Base-by-base conservation (phyloP, 352 stramenopile species). In the Globisporangium cederbergense region DNA sequence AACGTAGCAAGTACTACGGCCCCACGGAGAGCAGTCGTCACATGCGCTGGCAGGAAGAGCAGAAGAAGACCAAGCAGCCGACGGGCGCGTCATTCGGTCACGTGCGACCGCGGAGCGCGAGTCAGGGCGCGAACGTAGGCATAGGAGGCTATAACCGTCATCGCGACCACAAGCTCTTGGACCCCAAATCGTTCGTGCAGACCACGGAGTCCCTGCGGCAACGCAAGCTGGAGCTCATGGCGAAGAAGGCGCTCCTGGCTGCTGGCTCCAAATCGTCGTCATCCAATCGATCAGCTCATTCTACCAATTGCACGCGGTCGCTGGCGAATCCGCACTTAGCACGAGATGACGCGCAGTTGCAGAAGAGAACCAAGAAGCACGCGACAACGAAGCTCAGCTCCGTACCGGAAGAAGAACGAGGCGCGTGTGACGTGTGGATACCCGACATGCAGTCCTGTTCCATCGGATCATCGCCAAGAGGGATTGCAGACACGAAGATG, bases 1-100 rank as follows among this genome's bases (percentile, higher is more conserved):
- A 68, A n/a, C 81, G 82, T 10, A 91, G 83, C 75, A 79, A 81
- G 36, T 93, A 93, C 70, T 87, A 90, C 64, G 84, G 84, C 0
- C 84, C 84, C 5, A 93, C 84, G 0, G 80, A 90, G 68, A 91
- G 84, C 72, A 88, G 78, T 70, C 79, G 81, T 0, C 81, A 87
- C 65, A 90, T 88, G 71, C 78, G 82, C 9, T 93, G 84, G 84
- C 81, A 91, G 42, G 73, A 82, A 40, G 76, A 89, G 34, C 78
- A 90, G 65, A 85, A 87, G 66, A 78, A 78, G 46, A 67, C 71
- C n/a, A 64, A 68, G 22, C 68, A 74, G 50, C 4, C 46, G 51
- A 2, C 51, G 38, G 42, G 42, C 42, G n/a, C 55, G 58, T 52
- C 67, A 34, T 62, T 22, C 50, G 51, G 46, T 0, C 46, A 46